These are phyloP conservation scores for Neurospora sp. DNA, from an alignment of 2,329 filamentous ascomycete species.

Conservation along the genomic window DNA sequence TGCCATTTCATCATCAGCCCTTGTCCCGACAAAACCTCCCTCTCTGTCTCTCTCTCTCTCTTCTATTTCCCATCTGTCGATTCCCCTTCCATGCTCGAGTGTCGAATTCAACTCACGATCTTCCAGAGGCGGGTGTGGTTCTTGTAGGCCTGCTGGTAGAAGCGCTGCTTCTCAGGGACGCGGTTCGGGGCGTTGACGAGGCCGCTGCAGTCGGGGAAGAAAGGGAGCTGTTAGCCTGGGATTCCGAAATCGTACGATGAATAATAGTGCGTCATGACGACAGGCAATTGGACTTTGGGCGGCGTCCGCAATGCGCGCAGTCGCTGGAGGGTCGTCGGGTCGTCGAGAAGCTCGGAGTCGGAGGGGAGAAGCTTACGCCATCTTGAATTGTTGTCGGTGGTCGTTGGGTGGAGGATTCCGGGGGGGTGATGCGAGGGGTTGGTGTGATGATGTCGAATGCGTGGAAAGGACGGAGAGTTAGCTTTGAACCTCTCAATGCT, in stretches of 20 bases:
- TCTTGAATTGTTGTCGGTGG: conserved; percentile 6
- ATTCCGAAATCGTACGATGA: conserved; percentile 11
- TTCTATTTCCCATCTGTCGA: neutral
- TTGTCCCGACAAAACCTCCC: neutral
- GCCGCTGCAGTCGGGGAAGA: conserved; percentile 23
- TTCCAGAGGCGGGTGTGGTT: conserved; percentile 61
- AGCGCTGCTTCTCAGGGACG: conserved; percentile 63
- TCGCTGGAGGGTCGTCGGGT: neutral
- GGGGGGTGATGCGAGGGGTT: neutral
- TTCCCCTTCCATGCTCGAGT: neutral
- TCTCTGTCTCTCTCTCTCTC: neutral
- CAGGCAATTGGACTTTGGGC: neutral
- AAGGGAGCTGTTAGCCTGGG: conserved; percentile 19
- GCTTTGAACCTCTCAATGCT: neutral
- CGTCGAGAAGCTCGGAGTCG: neutral
- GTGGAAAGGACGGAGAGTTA: neutral
- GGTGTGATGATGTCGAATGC: neutral
- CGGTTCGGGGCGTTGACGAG: conserved; percentile 65
- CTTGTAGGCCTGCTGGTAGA: conserved; percentile 65
- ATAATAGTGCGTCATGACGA: conserved; percentile 3
- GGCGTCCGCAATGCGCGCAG: neutral
- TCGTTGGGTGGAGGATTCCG: neutral
- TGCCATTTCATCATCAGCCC: conserved; percentile 18
- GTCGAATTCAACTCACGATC: conserved; percentile 50
- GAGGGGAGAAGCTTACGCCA: conserved; percentile 10